Conservation (phyloP, 1,139 yeast genomes). For the Diutina scorzettiae region DNA sequence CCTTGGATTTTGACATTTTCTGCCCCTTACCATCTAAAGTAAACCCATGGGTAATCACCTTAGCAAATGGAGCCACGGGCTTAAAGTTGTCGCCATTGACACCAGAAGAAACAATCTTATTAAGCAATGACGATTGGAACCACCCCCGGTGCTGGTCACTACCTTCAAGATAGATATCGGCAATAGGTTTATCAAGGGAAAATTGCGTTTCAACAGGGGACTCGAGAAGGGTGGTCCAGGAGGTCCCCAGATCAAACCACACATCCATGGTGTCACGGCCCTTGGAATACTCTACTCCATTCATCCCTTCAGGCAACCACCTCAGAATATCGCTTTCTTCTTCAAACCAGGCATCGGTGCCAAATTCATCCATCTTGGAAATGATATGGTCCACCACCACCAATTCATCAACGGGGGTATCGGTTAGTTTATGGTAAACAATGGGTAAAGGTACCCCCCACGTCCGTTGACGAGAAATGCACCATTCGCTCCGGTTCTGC, state of each 20-base stretch:
- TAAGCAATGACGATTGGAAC: constrained; percentile 90
- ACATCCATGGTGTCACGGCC: constrained; percentile 95
- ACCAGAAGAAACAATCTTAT: constrained; percentile 50
- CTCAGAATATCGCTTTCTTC: constrained; percentile 37
- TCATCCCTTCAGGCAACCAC: constrained; percentile 55
- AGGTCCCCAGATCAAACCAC: constrained; percentile 96
- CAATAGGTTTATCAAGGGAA: constrained; percentile 24
- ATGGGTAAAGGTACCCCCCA: constrained; percentile 99
- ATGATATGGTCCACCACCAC: constrained; percentile 45
- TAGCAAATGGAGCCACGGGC: constrained; percentile 59
- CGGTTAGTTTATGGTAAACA: constrained; percentile 47
- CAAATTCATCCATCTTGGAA: constrained; percentile 37
- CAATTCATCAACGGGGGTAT: constrained; percentile 44
- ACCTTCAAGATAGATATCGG: constrained; percentile 86
- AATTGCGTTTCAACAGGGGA: constrained; percentile 11
- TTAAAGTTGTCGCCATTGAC: constrained; percentile 16
- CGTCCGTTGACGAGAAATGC: constrained; percentile 90
- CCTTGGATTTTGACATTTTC: constrained; percentile 91
- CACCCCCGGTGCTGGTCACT: constrained; percentile 98
- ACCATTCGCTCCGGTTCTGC: constrained; percentile 83
- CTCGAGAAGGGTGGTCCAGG: constrained; percentile 62
- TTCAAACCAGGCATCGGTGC: constrained; percentile 76
- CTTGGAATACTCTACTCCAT: constrained; percentile 37
- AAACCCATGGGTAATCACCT: constrained; percentile 86
- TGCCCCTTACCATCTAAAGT: constrained; percentile 74